Conservation (phyloP, 2,329 filamentous ascomycete species). For the Cercospora beticola region DNA sequence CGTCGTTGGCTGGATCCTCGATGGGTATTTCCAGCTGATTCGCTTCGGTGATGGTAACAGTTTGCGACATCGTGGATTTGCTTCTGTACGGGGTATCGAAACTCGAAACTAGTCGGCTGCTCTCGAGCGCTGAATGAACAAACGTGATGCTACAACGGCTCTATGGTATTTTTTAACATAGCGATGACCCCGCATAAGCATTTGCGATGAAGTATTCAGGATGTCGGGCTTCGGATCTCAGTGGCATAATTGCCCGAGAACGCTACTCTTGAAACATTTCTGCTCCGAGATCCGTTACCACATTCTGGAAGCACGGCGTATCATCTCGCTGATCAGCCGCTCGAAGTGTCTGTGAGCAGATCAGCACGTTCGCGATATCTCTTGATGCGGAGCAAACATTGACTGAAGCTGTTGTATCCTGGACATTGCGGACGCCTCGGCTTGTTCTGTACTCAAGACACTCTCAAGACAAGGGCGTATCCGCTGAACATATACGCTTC, state of each 20-base stretch:
- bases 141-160: not conserved
- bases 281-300: not conserved
- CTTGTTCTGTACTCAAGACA: not conserved
- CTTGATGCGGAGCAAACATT: not conserved
- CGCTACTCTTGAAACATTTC: not conserved
- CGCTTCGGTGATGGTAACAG: not conserved
- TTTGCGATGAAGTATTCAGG: not conserved
- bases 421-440: not conserved
- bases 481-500: not conserved
- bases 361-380: not conserved
- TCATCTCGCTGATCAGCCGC: not conserved
- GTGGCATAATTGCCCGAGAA: not conserved
- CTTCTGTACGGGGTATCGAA: not conserved
- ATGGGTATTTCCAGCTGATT: not conserved
- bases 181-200: not conserved
- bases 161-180: not conserved
- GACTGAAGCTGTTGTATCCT: not conserved
- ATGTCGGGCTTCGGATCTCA: not conserved
- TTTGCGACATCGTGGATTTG: not conserved
- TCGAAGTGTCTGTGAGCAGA: not conserved
- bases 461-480: not conserved
- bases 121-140: not conserved
- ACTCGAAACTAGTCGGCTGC: not conserved
- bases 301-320: not conserved
- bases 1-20: slow-evolving; percentile 1